Evolutionary conservation across 2,329 filamentous ascomycete genomes (phyloP).

Genomic region (Colletotrichum lindemuthianum): DNA sequence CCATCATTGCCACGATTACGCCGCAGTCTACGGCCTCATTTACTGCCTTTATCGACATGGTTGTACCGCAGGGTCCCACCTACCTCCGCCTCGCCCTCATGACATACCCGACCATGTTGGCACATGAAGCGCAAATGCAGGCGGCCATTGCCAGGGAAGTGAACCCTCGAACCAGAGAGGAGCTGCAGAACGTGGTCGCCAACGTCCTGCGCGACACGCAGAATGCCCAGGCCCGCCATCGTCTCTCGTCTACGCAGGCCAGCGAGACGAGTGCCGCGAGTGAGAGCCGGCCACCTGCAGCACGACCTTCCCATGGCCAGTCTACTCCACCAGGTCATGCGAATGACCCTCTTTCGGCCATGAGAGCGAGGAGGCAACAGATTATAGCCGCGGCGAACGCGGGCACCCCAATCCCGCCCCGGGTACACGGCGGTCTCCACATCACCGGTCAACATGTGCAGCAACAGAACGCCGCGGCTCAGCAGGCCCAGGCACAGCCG

Average conservation of each 20-base stretch:
- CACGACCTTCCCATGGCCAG: no score
- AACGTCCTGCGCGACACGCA: conserved; percentile 57
- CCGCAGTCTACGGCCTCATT: conserved; percentile 53
- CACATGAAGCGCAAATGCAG: conserved; percentile 60
- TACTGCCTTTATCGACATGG: conserved; percentile 62
- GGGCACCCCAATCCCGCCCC: neutral
- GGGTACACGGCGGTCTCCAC: conserved; percentile 30
- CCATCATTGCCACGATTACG: conserved; percentile 45
- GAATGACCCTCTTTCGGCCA: neutral
- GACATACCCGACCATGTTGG: conserved; percentile 59
- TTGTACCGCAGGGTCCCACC: conserved; percentile 60
- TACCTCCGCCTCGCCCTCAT: conserved; percentile 58
- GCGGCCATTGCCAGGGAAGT: conserved; percentile 61
- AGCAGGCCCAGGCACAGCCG: conserved; percentile 11
- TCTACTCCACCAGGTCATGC: no score
- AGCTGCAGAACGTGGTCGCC: conserved; percentile 61
- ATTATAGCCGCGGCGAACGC: no score
- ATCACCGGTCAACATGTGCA: conserved; percentile 23
- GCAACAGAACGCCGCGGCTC: neutral
- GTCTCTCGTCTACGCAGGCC: conserved; percentile 40
- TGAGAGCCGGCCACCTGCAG: no score
- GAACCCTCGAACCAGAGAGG: conserved; percentile 57
- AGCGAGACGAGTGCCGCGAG: conserved; percentile 18
- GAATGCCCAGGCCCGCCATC: conserved; percentile 50
- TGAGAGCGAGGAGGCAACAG: no score